Conservation (phyloP, 805 yeast species). For the Ogataea polymorpha region DNA sequence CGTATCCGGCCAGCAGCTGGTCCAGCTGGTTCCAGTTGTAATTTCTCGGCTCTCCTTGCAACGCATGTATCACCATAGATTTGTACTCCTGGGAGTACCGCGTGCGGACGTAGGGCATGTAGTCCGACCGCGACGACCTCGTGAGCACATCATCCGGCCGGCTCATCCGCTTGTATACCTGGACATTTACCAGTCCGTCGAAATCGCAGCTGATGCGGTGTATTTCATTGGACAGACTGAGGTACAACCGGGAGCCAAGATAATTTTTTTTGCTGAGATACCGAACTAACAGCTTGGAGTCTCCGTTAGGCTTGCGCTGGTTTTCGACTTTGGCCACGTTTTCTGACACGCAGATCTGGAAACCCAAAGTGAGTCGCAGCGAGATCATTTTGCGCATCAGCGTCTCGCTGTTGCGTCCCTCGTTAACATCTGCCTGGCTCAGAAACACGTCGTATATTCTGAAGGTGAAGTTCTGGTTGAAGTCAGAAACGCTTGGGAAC, state of each 20-base stretch:
- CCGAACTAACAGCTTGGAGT: conserved; percentile 49
- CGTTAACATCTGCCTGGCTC: conserved; percentile 53
- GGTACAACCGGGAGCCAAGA: conserved; percentile 62
- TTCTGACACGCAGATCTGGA: conserved; percentile 81
- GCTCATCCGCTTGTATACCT: conserved; percentile 52
- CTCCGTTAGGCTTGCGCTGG: conserved; percentile 53
- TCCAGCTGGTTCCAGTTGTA: conserved; percentile 92
- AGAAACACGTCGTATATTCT: conserved; percentile 79
- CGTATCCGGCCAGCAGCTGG: conserved; percentile 88
- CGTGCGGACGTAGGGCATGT: conserved; percentile 65
- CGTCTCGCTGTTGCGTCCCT: conserved; percentile 51
- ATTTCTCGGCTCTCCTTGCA: conserved; percentile 47
- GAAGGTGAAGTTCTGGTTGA: conserved; percentile 69
- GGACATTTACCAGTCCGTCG: conserved; percentile 73
- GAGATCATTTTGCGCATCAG: conserved; percentile 85
- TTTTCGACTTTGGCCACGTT: conserved; percentile 64
- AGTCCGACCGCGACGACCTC: conserved; percentile 26
- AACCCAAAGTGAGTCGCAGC: conserved; percentile 77
- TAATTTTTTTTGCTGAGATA: conserved; percentile 47
- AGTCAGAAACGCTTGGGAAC: conserved; percentile 69
- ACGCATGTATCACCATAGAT: conserved; percentile 53
- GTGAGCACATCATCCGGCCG: conserved; percentile 30
- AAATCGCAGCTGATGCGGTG: conserved; percentile 78
- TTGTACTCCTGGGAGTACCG: conserved; percentile 69
- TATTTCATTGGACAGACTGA: conserved; percentile 78